Evolutionary conservation across 345 rosid species (phyloP).

Genomic region (Citrus sp.): DNA sequence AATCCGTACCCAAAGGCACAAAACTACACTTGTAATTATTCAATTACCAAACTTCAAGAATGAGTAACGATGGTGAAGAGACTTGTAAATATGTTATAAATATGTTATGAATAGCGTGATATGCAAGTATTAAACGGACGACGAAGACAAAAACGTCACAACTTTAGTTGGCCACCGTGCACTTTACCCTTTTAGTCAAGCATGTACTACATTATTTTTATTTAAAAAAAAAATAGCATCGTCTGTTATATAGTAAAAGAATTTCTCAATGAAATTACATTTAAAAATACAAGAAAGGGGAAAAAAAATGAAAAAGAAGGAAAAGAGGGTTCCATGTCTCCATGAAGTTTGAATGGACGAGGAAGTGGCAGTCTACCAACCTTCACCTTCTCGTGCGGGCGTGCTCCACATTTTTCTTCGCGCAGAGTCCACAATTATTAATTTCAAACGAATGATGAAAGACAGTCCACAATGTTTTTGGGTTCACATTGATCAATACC

Average conservation of each 20-base stretch:
- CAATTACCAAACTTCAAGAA: too few species aligned
- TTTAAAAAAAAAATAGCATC: background rate
- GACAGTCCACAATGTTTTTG: too few species aligned
- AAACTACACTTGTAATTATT: too few species aligned
- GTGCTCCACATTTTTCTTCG: background rate
- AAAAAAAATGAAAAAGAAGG: background rate
- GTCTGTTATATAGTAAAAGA: background rate
- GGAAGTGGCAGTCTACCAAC: background rate
- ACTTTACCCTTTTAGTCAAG: background rate
- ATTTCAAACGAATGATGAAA: too few species aligned
- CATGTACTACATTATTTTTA: background rate
- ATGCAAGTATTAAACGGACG: background rate
- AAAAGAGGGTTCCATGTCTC: too few species aligned
- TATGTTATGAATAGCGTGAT: background rate
- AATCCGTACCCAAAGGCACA: too few species aligned
- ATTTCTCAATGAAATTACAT: background rate
- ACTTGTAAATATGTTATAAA: background rate
- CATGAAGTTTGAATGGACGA: background rate
- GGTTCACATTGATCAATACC: too few species aligned
- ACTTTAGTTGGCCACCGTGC: background rate
- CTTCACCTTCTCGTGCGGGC: background rate
- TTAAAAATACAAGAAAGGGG: too few species aligned
- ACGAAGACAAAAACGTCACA: background rate
- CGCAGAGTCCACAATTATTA: background rate
- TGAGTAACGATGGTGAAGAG: too few species aligned